These are phyloP conservation scores for Trypanosoma conorhini DNA, from an alignment of 208 protist genomes.

Conservation along the genomic window DNA sequence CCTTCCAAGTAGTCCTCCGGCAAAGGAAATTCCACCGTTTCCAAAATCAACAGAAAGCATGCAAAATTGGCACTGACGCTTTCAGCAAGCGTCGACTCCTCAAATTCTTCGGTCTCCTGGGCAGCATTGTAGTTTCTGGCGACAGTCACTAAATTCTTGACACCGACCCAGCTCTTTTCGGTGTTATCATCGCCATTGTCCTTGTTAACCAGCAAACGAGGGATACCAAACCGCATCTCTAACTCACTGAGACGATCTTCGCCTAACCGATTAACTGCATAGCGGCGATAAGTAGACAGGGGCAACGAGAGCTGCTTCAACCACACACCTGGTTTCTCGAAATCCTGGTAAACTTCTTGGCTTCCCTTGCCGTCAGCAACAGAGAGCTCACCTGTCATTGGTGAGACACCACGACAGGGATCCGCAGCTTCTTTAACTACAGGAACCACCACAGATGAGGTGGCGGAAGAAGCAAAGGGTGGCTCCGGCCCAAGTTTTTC, in stretches of 20 bases:
- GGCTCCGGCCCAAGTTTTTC: constrained; percentile 33
- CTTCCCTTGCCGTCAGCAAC: neutral
- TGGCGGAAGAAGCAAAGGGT: neutral
- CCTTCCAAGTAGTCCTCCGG: constrained; percentile 2
- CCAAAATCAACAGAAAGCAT: constrained; percentile 19
- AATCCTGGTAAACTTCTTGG: neutral
- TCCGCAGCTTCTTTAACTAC: neutral
- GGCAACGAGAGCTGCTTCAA: constrained; percentile 11
- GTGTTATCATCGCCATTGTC: neutral
- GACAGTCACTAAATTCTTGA: neutral
- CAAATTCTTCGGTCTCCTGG: neutral
- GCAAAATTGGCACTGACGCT: constrained; percentile 20
- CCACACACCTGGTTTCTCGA: neutral
- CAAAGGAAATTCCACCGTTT: constrained; percentile 24
- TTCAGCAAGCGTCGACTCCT: neutral
- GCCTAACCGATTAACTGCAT: constrained; percentile 9
- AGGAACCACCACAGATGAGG: neutral
- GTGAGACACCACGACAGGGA: neutral
- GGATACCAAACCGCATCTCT: constrained; percentile 13
- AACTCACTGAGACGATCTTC: constrained; percentile 16
- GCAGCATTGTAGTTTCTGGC: neutral
- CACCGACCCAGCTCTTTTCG: neutral
- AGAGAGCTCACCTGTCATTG: neutral
- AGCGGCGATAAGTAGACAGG: constrained; percentile 12
- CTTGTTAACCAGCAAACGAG: neutral